phyloP scores from a whole-genome alignment of 129 eudicot genomes.

The Pseudognaphalium luteoalbum region DNA sequence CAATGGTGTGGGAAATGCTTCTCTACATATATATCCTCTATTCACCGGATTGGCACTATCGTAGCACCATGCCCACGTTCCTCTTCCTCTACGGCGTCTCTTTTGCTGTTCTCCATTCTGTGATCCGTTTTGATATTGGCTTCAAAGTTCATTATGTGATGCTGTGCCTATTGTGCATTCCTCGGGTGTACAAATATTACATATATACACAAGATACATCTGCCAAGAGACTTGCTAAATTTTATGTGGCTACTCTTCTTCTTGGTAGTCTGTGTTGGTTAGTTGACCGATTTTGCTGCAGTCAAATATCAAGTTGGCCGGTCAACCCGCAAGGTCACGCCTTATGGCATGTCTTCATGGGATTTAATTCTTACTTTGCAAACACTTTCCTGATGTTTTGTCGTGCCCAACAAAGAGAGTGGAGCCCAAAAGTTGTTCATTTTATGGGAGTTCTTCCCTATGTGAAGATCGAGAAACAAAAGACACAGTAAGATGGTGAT shows the following conservation, averaged over 20 bases:
- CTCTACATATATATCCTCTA: constrained; percentile 60
- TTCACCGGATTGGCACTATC: constrained; percentile 69
- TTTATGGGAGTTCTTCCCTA: constrained; percentile 73
- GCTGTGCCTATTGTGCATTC: constrained; percentile 50
- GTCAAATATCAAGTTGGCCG: constrained; percentile 53
- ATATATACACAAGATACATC: constrained; percentile 45
- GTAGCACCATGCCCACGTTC: constrained; percentile 61
- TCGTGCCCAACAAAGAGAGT: constrained; percentile 81
- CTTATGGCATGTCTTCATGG: constrained; percentile 83
- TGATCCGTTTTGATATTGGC: constrained; percentile 42
- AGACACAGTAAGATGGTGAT: constrained; percentile 46
- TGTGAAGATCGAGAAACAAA: constrained; percentile 74
- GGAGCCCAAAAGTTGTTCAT: constrained; percentile 66
- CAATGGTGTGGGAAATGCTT: constrained; percentile 76
- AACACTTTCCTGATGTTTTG: constrained; percentile 90
- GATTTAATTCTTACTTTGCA: constrained; percentile 77
- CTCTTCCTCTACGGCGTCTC: constrained; percentile 53
- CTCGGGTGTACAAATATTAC: constrained; percentile 53
- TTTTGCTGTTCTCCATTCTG: constrained; percentile 50
- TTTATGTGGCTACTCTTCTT: constrained; percentile 55
- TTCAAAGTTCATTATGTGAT: constrained; percentile 48
- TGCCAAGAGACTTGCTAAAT: constrained; percentile 78
- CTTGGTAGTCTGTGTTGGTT: constrained; percentile 71
- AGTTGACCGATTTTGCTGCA: constrained; percentile 64
- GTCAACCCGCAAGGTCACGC: constrained; percentile 96